Evolutionary conservation across 108 stramenopile genomes (phyloP).

Genomic region (Cylindrotheca closterium): DNA sequence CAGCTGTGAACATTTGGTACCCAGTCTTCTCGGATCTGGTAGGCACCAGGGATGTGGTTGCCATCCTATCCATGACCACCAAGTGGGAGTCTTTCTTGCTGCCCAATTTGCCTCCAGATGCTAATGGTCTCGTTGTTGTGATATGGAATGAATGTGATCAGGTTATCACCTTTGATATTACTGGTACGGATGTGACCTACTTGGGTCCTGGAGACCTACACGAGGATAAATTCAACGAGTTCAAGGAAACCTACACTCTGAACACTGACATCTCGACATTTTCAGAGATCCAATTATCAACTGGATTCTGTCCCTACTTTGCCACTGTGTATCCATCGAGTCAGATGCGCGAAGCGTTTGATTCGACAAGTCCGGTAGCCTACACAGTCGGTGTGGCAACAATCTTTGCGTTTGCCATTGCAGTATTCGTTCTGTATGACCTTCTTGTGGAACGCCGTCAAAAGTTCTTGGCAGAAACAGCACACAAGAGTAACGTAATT

Average conservation of each 20-base stretch:
- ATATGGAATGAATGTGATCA: slow-evolving; percentile 35
- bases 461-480: slow-evolving; percentile 4
- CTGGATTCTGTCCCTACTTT: too few relatives aligned
- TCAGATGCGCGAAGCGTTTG: too few relatives aligned
- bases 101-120: slow-evolving; percentile 32
- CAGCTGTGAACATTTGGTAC: slow-evolving; percentile 29
- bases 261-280: too few relatives aligned
- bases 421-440: slow-evolving; percentile 14
- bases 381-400: slow-evolving; percentile 2
- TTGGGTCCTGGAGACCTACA: slow-evolving; percentile 55
- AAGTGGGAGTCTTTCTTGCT: slow-evolving; percentile 38
- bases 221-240: slow-evolving; percentile 30
- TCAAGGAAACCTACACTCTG: neutral
- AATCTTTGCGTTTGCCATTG: slow-evolving; percentile 5
- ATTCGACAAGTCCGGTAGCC: neutral
- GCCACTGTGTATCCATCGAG: too few relatives aligned
- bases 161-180: slow-evolving; percentile 36
- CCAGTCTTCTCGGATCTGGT: slow-evolving; percentile 45
- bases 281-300: too few relatives aligned
- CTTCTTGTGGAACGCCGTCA: slow-evolving; percentile 5
- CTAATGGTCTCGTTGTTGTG: slow-evolving; percentile 52
- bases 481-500: slow-evolving; percentile 9
- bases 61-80: slow-evolving; percentile 35
- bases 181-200: slow-evolving; percentile 29
- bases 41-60: slow-evolving; percentile 17